Conservation (phyloP, 768 basidiomycete genomes). For the Lyophyllum shimeji region DNA sequence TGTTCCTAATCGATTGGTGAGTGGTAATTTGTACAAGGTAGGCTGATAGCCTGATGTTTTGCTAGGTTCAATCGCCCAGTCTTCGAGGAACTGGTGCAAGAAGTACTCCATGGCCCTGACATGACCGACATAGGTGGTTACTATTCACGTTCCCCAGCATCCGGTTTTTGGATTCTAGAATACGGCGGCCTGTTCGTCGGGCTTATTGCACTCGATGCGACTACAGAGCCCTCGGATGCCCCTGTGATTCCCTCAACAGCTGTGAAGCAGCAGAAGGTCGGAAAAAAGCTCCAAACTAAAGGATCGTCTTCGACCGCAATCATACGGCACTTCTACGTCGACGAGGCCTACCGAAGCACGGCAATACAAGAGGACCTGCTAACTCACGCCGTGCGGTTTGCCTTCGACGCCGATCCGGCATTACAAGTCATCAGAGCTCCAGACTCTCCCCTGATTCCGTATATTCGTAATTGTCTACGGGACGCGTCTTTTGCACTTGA, state of each 20-base stretch:
- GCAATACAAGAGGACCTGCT: conserved; percentile 68
- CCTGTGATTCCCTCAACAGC: conserved; percentile 10
- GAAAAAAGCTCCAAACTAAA: conserved; percentile 17
- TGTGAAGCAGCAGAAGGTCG: conserved; percentile 10
- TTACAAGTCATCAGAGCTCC: conserved; percentile 46
- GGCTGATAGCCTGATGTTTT: neutral
- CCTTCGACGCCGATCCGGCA: conserved; percentile 46
- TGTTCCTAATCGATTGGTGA: conserved; percentile 74
- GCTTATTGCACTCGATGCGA: conserved; percentile 69
- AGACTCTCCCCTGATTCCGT: conserved; percentile 52
- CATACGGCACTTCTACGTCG: conserved; percentile 76
- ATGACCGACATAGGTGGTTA: conserved; percentile 49
- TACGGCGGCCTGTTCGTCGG: conserved; percentile 60
- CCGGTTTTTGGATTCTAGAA: conserved; percentile 73
- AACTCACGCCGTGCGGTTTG: conserved; percentile 51
- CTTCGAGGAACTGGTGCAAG: conserved; percentile 56
- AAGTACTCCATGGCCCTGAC: conserved; percentile 56
- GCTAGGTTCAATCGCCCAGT: conserved; percentile 67
- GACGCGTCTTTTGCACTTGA: conserved; percentile 51
- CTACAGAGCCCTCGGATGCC: conserved; percentile 36
- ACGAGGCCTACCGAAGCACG: conserved; percentile 57
- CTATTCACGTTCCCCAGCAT: conserved; percentile 61
- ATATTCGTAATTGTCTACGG: conserved; percentile 44
- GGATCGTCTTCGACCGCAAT: conserved; percentile 50
- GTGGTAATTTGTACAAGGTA: conserved; percentile 13